Conservation (phyloP, 495 filamentous ascomycete genomes). For the Astrocystis sublimbata region DNA sequence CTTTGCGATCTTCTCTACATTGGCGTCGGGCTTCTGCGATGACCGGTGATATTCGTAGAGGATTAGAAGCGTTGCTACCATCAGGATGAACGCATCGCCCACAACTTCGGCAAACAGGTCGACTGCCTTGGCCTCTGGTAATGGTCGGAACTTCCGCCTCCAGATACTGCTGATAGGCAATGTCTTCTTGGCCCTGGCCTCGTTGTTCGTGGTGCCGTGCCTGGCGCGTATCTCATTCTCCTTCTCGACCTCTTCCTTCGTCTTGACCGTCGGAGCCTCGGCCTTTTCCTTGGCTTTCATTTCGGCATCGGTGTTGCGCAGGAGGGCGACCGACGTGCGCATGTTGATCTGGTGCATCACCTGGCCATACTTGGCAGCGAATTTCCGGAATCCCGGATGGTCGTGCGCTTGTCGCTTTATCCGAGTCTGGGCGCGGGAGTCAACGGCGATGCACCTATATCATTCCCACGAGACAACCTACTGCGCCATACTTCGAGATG, state of each 20-base stretch:
- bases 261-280: conserved; percentile 77
- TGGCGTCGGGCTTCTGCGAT: conserved; percentile 72
- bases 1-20: conserved; percentile 64
- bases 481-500: conserved; percentile 63
- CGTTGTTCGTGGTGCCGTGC: conserved; percentile 40
- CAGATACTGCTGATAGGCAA: conserved; percentile 45
- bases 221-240: conserved; percentile 56
- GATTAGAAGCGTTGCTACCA: conserved; percentile 76
- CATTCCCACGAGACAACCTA: conserved; percentile 30
- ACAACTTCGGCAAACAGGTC: conserved; percentile 95
- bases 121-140: conserved; percentile 91
- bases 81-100: conserved; percentile 84
- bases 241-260: conserved; percentile 67
- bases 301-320: conserved; percentile 73
- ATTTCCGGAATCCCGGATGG: conserved; percentile 81
- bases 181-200: conserved; percentile 35
- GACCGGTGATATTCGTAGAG: conserved; percentile 78
- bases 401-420: conserved; percentile 95
- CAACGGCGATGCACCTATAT: conserved; percentile 10
- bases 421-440: conserved; percentile 64
- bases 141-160: conserved; percentile 62
- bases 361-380: conserved; percentile 71
- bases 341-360: conserved; percentile 90
- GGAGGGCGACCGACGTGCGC: conserved; percentile 79
- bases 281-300: conserved; percentile 62